Percentiles rank a stretch among this genome's conserved stretches.
Evolutionary conservation across 177 flowering plant genomes (phyloP).

Genomic region (Tripterygium wilfordii): DNA sequence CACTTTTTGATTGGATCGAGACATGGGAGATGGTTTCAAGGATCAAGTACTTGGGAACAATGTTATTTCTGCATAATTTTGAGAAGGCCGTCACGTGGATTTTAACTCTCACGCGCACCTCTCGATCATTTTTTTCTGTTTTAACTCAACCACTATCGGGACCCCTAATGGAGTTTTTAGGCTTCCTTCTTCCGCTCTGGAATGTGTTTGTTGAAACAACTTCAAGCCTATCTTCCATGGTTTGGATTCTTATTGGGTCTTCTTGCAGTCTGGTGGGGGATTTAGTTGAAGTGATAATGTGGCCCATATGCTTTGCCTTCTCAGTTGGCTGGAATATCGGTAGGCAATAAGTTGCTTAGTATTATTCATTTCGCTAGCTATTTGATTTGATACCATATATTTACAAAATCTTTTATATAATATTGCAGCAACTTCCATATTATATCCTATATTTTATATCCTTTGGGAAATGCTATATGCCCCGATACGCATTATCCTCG

Average conservation of each 20-base stretch:
- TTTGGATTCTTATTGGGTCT: conserved; percentile 40
- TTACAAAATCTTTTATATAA: conserved; percentile 5
- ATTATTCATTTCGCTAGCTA: not conserved
- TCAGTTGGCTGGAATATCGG: conserved; percentile 53
- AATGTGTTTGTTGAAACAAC: conserved; percentile 28
- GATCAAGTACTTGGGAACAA: conserved; percentile 31
- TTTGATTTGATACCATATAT: not conserved
- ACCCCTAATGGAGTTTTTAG: conserved; percentile 45
- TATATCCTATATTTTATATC: conserved; percentile 61
- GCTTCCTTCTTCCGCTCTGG: conserved; percentile 55
- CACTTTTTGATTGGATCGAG: conserved; percentile 32
- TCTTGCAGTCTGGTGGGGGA: conserved; percentile 33
- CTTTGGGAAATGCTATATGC: conserved; percentile 57
- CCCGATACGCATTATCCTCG: conserved; percentile 57
- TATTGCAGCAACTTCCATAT: conserved; percentile 43
- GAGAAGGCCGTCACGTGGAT: conserved; percentile 27
- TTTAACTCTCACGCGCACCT: conserved; percentile 18
- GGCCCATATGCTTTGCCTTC: conserved; percentile 52
- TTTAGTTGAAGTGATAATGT: conserved; percentile 35
- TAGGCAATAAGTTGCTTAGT: conserved; percentile 22
- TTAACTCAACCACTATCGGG: conserved; percentile 51
- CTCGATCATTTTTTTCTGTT: conserved; percentile 55
- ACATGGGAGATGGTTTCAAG: conserved; percentile 36
- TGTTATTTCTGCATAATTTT: conserved; percentile 30
- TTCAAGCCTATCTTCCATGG: conserved; percentile 38